Base-by-base conservation (phyloP, 2,329 filamentous ascomycete species). In the Pseudocercospora pini-densiflorae region DNA sequence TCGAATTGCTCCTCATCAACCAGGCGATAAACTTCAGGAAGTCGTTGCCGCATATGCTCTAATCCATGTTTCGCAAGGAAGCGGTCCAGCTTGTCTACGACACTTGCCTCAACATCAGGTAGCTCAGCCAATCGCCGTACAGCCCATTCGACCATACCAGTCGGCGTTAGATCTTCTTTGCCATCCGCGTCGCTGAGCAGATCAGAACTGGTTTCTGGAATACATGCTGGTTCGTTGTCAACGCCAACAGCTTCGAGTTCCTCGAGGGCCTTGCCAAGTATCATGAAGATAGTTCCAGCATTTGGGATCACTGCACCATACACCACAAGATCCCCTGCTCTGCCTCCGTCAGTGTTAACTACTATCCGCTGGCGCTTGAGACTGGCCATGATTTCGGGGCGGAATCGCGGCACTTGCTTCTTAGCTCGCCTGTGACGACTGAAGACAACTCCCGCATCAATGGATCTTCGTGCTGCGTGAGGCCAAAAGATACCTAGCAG, bases 401-500 rank as follows among this genome's bases (percentile, higher is more conserved):
- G 63, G 23, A 21, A 8, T 54, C 55, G 53, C 43, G 63, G 62
- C 59, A 65, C 36, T 36, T 62, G 59, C 19, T 31, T 62, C 5
- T 24, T 51, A 45, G 21, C n/a, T 19, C 24, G 40, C 49, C n/a
- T 43, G 36, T 51, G 40, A 24, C 60, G 33, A 33, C 9, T 51
- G 33, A 64, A 33, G 24, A 47, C 69, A 45, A 14, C 12, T 14
- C 31, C 45, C 31, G 59, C n/a, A 24, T 67, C 61, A 43, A 49
- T 14, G 9, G 63, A 57, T 5, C 47, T 23, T 9, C 70, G 68
- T 19, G 65, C 67, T 9, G 66, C 45, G 19, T 65, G 64, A 27
- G 74, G 84, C 81, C 85, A 88, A 63, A 79, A 76, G 40, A 75
- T 76, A 9, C 82, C 74, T 63, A 85, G 84, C 36, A 88, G 70